Percentiles rank a stretch among this genome's conserved stretches.
phyloP scores from a whole-genome alignment of 2,329 filamentous ascomycete genomes.

The Ophiosphaerella narmari region DNA sequence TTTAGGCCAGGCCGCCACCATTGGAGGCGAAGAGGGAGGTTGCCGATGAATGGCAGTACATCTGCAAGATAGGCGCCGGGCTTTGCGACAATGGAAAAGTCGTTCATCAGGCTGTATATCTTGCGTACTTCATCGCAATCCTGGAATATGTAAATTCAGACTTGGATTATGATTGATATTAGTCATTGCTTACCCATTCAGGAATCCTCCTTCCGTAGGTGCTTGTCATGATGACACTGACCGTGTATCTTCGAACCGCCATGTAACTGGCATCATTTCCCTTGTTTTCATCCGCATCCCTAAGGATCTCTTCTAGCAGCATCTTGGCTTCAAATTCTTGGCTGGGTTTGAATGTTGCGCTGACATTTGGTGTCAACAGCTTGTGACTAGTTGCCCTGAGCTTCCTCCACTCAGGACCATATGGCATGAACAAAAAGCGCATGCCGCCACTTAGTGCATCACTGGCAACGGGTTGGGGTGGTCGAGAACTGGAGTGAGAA shows the following conservation, averaged over 20 bases:
- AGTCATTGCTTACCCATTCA: slow-evolving; percentile 29
- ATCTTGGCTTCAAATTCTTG: slow-evolving; percentile 55
- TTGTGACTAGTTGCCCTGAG: slow-evolving; percentile 47
- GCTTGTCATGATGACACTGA: slow-evolving; percentile 44
- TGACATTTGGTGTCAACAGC: slow-evolving; percentile 44
- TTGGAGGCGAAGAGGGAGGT: slow-evolving; percentile 33
- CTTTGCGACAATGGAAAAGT: slow-evolving; percentile 36
- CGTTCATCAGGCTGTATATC: slow-evolving; percentile 43
- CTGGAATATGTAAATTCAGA: slow-evolving; percentile 8
- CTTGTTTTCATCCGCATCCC: slow-evolving; percentile 24
- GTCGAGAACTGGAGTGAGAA: slow-evolving; percentile 41
- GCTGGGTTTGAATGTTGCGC: slow-evolving; percentile 48
- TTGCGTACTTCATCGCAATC: slow-evolving; percentile 38
- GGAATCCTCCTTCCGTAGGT: slow-evolving; percentile 42
- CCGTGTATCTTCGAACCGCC: slow-evolving; percentile 37
- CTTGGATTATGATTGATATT: not conserved
- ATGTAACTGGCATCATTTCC: slow-evolving; percentile 32
- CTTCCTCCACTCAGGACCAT: slow-evolving; percentile 48
- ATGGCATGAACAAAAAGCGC: slow-evolving; percentile 50
- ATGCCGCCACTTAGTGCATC: slow-evolving; percentile 48
- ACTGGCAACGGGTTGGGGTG: slow-evolving; percentile 47
- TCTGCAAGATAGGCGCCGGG: slow-evolving; percentile 41
- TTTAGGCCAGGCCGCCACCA: slow-evolving; percentile 37
- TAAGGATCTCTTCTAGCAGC: slow-evolving; percentile 49
- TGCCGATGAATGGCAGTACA: slow-evolving; percentile 33